Evolutionary conservation across 1,284 basidiomycete species (phyloP).

Genomic region (Phellinidium pouzarii): DNA sequence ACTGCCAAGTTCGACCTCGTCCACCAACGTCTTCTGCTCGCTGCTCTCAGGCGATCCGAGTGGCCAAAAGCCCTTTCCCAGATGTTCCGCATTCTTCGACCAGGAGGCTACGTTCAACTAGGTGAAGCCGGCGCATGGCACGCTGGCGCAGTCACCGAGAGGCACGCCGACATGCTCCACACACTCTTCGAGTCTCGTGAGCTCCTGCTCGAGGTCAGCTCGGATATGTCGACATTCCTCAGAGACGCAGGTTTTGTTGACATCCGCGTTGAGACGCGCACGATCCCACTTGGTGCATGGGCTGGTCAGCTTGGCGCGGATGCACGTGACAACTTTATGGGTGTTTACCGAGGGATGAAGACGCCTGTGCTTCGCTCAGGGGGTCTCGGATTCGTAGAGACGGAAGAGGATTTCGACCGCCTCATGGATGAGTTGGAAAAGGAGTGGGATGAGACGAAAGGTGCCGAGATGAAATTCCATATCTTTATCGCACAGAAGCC

Average conservation of each 20-base stretch:
- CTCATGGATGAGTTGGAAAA: conserved; percentile 5
- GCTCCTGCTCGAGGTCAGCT: conserved; percentile 19
- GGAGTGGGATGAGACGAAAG: conserved; percentile 9
- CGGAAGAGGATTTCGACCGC: neutral
- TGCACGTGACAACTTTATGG: conserved; percentile 20
- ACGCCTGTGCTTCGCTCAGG: conserved; percentile 5
- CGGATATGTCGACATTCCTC: conserved; percentile 21
- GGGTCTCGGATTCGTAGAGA: conserved; percentile 2
- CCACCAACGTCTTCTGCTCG: conserved; percentile 23
- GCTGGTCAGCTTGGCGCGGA: conserved; percentile 20
- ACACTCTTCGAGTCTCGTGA: conserved; percentile 21
- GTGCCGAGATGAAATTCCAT: neutral
- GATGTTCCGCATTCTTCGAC: conserved; percentile 21
- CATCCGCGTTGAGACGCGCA: conserved; percentile 18
- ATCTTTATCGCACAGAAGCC: neutral
- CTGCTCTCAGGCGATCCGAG: conserved; percentile 20
- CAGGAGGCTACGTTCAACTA: conserved; percentile 23
- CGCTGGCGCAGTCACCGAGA: conserved; percentile 19
- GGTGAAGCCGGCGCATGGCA: conserved; percentile 19
- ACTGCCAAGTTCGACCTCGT: conserved; percentile 21
- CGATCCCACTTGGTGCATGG: conserved; percentile 21
- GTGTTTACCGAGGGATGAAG: conserved; percentile 15
- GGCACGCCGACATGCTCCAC: conserved; percentile 16
- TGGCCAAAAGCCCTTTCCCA: conserved; percentile 21
- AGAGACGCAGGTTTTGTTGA: conserved; percentile 22